Evolutionary conservation across 345 rosid species (phyloP), one percentile per base, ranked within the genome.

Genomic region (Melaleuca alternifolia): DNA sequence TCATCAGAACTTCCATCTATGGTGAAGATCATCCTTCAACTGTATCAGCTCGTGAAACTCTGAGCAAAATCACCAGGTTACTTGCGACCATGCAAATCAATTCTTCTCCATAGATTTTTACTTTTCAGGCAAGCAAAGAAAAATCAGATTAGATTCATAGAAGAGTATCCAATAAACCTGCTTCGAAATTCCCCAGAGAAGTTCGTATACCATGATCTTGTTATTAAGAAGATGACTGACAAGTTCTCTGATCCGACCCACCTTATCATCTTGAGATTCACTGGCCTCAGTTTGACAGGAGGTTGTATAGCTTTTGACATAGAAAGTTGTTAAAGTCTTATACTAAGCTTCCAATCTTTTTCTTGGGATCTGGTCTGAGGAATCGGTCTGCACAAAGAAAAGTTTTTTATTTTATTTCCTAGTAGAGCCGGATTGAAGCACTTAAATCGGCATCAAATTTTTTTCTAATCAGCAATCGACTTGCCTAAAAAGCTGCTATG

Each of bases 21-120:
- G 99, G 99, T 53, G 97, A 94, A 76, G 91, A 96, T 89, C 99
- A 97, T 91, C 98, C 97, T 16, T 93, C 89, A 62, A 97, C 99
- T 10, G 88, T 93, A 44, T 91, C 96, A 62, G 96, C 99, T 87
- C 92, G 93, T 7, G 96, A 95, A 87, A 95, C 98, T 41, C 94
- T 97, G 10, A 94, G 97, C 90, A 95, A 94, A 92, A 91, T 97
- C 90, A 95, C 96, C 23, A 89, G 98, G 85, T 96, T 96, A 85
- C 91, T 94, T 83, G 96, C 98, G 11, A 93, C 91, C 91, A 92
- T 93, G 90, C 96, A 93, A 87, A 90, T 89, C 91, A 95, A 93
- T 89, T 91, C 91, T 89, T 94, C 96, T 84, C 93, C 95, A 89
- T 92, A 93, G 94, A 85, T 86, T 87, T 50, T 79, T 83, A 37